Evolutionary conservation across 2,329 filamentous ascomycete genomes (phyloP), one percentile per base, ranked within the genome.

Genomic region (Chlorencoelia australis): DNA sequence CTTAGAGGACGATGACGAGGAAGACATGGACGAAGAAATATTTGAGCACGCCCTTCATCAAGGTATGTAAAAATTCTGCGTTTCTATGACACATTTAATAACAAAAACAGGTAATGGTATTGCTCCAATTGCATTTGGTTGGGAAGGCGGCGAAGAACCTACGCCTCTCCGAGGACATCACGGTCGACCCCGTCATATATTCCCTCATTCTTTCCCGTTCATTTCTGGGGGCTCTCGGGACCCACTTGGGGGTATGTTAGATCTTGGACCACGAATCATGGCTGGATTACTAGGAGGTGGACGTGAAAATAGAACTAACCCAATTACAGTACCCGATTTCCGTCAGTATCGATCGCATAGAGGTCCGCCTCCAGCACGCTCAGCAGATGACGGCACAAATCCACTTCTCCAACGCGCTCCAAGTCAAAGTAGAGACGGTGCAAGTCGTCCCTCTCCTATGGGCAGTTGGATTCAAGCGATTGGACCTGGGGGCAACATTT

Each of bases 371-470:
- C 42, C 62, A 14, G 65, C 71, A 20, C 62, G 72, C 35, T 68
- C 72, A 39, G 68, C 68, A 18, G 86, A 94, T 46, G 88, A 95
- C 55, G 87, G 86, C 3, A 69, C 78, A 15, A 95, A 96, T 53
- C 89, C 89, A 28, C 68, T 96, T 9, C 73, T 96, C 36, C 81
- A 87, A 46, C 79, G 84, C 38, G 59, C 60, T 30, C 59, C 42
- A 30, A 33, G 43, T 24, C 36, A 55, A 31, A 58, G 54, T 16
- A 62, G 63, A 38, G 69, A 75, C 13, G 53, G 53, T 21, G 52
- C 66, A 7, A 66, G 71, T 34, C 71, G 71, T 31, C 61, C 63
- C 29, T 58, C 61, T 25, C 61, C 65, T 22, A 54, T 71, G 19
- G 59, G 65, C n/a, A 66, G 65, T 34, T 64, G 71, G 31, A 63